Conservation (phyloP, 228 moss, liverwort and hornwort species). For the Sphagnum magellanicum region DNA sequence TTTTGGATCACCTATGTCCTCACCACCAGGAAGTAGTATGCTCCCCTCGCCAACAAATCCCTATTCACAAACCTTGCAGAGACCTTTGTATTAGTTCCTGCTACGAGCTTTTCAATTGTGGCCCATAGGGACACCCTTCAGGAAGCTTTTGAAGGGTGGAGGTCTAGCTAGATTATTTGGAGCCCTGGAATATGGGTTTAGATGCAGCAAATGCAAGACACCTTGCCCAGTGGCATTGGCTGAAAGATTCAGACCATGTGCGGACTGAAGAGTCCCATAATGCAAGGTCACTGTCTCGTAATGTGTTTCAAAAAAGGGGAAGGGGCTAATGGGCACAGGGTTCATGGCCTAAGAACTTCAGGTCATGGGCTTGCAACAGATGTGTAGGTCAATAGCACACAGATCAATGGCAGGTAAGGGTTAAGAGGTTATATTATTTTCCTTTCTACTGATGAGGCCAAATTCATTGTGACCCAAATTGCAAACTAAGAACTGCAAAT, state of each 20-base stretch:
- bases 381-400: no score
- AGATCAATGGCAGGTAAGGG: constrained; percentile 52
- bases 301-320: constrained; percentile 36
- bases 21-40: constrained; percentile 29
- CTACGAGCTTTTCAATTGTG: constrained; percentile 55
- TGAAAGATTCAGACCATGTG: constrained; percentile 15
- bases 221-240: constrained; percentile 35
- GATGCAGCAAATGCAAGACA: constrained; percentile 48
- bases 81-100: constrained; percentile 55
- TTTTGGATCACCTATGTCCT: constrained; percentile 39
- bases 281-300: constrained; percentile 23
- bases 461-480: no score
- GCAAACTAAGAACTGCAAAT: no score
- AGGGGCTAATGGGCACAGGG: constrained; percentile 24
- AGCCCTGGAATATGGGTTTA: constrained; percentile 58
- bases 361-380: constrained; percentile 34
- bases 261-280: constrained; percentile 25
- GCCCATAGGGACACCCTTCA: constrained; percentile 58
- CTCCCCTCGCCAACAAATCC: constrained; percentile 30
- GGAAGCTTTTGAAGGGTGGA: constrained; percentile 49
- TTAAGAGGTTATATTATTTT: no score
- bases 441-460: no score
- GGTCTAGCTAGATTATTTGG: constrained; percentile 60
- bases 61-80: constrained; percentile 48
- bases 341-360: constrained; percentile 26